Percentiles rank a stretch among this genome's conserved stretches.
phyloP scores from a whole-genome alignment of 2,329 filamentous ascomycete genomes.

The Decorospora gaudefroyi region DNA sequence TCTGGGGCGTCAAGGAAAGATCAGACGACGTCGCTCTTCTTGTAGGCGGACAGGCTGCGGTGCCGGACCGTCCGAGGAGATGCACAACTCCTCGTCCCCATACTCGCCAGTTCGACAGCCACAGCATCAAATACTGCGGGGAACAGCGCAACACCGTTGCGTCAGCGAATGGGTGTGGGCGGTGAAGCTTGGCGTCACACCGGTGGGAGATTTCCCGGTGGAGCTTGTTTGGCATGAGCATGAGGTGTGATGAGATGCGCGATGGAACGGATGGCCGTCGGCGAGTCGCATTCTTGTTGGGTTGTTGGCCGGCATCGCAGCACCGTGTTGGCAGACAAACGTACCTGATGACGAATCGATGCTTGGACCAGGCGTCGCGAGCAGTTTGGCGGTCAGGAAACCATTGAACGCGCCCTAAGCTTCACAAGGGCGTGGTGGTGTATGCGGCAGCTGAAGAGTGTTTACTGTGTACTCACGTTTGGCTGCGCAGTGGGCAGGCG shows the following conservation, averaged over 20 bases:
- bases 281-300: constrained; percentile 24
- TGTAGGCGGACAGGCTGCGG: constrained; percentile 13
- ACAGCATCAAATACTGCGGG: constrained; percentile 38
- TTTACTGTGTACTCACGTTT: too few relatives aligned
- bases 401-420: constrained; percentile 4
- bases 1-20: constrained; percentile 1
- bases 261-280: constrained; percentile 22
- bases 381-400: constrained; percentile 10
- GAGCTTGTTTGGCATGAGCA: constrained; percentile 22
- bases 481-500: constrained; percentile 5
- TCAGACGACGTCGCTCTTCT: constrained; percentile 14
- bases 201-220: constrained; percentile 28
- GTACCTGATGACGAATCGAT: too few relatives aligned
- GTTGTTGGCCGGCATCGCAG: constrained; percentile 14
- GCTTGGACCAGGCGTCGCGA: background rate
- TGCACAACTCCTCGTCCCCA: constrained; percentile 26
- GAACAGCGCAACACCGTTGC: constrained; percentile 22
- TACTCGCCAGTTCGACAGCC: constrained; percentile 17
- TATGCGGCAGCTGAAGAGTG: background rate
- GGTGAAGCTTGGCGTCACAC: too few relatives aligned
- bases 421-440: constrained; percentile 4
- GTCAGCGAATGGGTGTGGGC: constrained; percentile 21
- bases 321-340: constrained; percentile 11
- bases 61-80: constrained; percentile 38
- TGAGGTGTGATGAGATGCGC: too few relatives aligned